phyloP scores from a whole-genome alignment of 805 yeast genomes.

The Kluyveromyces lactis region DNA sequence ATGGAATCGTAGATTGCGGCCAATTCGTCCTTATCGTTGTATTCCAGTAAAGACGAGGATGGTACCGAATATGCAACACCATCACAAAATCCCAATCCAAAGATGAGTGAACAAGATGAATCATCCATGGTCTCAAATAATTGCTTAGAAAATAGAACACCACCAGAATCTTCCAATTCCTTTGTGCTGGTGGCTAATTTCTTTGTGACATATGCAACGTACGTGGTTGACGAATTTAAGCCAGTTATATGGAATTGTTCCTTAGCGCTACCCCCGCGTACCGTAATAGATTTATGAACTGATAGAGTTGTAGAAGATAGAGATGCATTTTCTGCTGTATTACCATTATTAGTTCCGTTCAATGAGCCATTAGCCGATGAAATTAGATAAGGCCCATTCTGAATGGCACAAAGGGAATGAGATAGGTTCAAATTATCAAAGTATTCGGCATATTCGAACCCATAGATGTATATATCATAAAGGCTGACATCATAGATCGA shows the following conservation, averaged over 20 bases:
- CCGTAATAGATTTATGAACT: slow-evolving; percentile 31
- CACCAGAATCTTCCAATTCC: slow-evolving; percentile 39
- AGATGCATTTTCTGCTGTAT: slow-evolving; percentile 12
- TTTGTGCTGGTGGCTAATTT: slow-evolving; percentile 32
- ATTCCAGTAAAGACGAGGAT: slow-evolving; percentile 30
- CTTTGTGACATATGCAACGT: slow-evolving; percentile 55
- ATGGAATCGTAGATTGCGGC: slow-evolving; percentile 51
- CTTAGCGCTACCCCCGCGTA: slow-evolving; percentile 39
- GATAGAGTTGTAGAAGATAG: slow-evolving; percentile 17
- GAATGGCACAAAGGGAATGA: slow-evolving; percentile 65
- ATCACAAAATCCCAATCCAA: slow-evolving; percentile 66
- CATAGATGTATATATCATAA: slow-evolving; percentile 40
- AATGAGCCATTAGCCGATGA: slow-evolving; percentile 19
- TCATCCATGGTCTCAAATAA: slow-evolving; percentile 47
- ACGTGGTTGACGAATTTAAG: slow-evolving; percentile 50
- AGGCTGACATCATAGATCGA: slow-evolving; percentile 20
- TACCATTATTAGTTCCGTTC: not conserved
- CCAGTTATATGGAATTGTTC: slow-evolving; percentile 59
- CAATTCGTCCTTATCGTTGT: slow-evolving; percentile 29
- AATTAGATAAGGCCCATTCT: slow-evolving; percentile 38
- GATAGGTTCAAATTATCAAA: slow-evolving; percentile 31
- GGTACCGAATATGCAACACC: slow-evolving; percentile 89
- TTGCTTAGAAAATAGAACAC: slow-evolving; percentile 50
- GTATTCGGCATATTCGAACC: slow-evolving; percentile 31
- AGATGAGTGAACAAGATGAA: slow-evolving; percentile 63